phyloP scores from a whole-genome alignment of 2,329 filamentous ascomycete genomes.

The Colletotrichum neosansevieriae region DNA sequence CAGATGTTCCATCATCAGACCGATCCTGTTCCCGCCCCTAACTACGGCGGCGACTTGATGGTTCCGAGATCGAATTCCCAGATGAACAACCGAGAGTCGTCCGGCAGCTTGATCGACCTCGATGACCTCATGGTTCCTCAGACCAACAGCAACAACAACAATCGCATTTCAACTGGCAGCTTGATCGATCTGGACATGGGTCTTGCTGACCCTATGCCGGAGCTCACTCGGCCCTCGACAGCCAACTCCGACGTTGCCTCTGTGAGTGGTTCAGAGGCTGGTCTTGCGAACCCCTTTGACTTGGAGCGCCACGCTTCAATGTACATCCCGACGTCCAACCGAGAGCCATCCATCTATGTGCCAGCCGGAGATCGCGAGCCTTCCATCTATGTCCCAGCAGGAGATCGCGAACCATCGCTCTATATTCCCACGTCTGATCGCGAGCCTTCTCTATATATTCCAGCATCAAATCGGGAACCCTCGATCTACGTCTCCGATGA shows the following conservation, averaged over 20 bases:
- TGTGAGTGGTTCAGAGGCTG: constrained; percentile 67
- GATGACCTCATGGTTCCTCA: constrained; percentile 56
- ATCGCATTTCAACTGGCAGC: constrained; percentile 55
- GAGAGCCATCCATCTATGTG: constrained; percentile 72
- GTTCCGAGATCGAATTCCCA: constrained; percentile 47
- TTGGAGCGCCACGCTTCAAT: constrained; percentile 72
- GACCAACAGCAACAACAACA: constrained; percentile 47
- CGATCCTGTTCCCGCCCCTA: constrained; percentile 57
- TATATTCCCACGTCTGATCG: constrained; percentile 61
- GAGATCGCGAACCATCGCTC: constrained; percentile 67
- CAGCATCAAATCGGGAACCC: constrained; percentile 60
- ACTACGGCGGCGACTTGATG: constrained; percentile 38
- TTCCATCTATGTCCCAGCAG: constrained; percentile 67
- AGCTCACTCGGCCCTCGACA: constrained; percentile 67
- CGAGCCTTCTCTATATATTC: constrained; percentile 70
- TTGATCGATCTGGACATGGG: constrained; percentile 69
- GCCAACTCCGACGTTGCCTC: constrained; percentile 70
- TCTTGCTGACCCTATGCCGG: constrained; percentile 63
- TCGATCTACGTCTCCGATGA: constrained; percentile 73
- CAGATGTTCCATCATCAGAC: constrained; percentile 63
- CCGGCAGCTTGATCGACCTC: constrained; percentile 64
- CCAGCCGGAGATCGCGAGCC: constrained; percentile 61
- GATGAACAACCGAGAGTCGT: constrained; percentile 50
- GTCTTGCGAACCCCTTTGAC: constrained; percentile 70
- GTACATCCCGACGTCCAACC: constrained; percentile 57